Percentiles rank a stretch among this genome's conserved stretches.
phyloP scores from a whole-genome alignment of 2,329 filamentous ascomycete genomes.

The Penicillium polonicum region DNA sequence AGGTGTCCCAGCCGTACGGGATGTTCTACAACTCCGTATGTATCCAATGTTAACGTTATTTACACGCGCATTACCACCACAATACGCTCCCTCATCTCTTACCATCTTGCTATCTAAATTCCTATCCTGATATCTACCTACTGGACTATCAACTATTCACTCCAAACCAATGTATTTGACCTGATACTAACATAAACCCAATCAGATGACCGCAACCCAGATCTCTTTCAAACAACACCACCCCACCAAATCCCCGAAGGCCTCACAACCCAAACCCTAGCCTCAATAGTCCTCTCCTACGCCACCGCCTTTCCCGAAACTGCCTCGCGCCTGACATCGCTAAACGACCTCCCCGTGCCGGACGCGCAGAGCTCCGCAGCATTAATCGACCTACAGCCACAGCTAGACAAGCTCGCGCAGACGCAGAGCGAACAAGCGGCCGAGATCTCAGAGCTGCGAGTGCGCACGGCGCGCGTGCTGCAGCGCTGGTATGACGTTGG shows the following conservation, averaged over 20 bases:
- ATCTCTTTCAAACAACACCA: conserved; percentile 41
- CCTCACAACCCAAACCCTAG: conserved; percentile 38
- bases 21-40: conserved; percentile 46
- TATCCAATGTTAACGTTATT: neutral
- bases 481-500: conserved; percentile 72
- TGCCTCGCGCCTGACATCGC: conserved; percentile 48
- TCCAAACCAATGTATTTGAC: neutral
- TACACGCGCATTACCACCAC: neutral
- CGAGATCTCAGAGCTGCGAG: conserved; percentile 43
- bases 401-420: conserved; percentile 37
- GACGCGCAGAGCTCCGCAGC: conserved; percentile 42
- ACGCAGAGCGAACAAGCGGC: conserved; percentile 41
- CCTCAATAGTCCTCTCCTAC: conserved; percentile 46
- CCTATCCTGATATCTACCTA: neutral
- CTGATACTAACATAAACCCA: neutral
- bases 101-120: neutral
- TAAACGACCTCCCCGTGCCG: conserved; percentile 49
- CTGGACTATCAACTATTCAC: neutral
- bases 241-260: conserved; percentile 36
- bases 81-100: neutral
- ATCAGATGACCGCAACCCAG: conserved; percentile 42
- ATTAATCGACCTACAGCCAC: conserved; percentile 45
- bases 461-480: conserved; percentile 51
- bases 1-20: conserved; percentile 40
- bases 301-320: conserved; percentile 49